Conservation (phyloP, 106 monocot species). For the Narthecium ossifragum region DNA sequence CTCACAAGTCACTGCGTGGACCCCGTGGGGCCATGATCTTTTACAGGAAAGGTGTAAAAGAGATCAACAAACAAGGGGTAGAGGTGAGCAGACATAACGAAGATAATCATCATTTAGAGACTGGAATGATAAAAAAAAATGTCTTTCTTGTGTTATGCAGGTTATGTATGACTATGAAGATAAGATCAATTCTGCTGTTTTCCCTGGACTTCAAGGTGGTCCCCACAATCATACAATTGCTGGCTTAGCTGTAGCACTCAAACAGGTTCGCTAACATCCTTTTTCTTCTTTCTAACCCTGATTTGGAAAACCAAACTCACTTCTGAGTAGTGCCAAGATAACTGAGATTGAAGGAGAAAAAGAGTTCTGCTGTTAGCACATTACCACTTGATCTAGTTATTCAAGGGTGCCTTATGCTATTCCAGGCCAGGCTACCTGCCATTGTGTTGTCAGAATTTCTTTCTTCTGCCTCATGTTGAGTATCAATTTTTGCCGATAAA, state of each 20-base stretch:
- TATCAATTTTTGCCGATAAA: too few species aligned
- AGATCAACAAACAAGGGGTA: slow-evolving; percentile 82
- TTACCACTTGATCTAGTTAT: too few species aligned
- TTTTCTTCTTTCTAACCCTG: slow-evolving; percentile 1
- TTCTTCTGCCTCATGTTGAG: not conserved
- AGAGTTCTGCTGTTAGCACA: too few species aligned
- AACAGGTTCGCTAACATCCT: slow-evolving; percentile 48
- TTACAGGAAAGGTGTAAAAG: slow-evolving; percentile 90
- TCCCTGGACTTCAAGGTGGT: slow-evolving; percentile 99
- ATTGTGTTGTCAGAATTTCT: too few species aligned
- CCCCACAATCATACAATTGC: slow-evolving; percentile 99
- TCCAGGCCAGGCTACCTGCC: too few species aligned
- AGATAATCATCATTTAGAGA: too few species aligned
- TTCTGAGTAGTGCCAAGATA: not conserved
- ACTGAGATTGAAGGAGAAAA: not conserved
- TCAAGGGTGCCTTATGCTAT: too few species aligned
- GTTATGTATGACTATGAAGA: slow-evolving; percentile 88
- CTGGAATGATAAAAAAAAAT: too few species aligned
- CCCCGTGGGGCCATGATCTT: slow-evolving; percentile 99
- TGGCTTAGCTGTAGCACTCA: slow-evolving; percentile 97
- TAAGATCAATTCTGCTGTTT: slow-evolving; percentile 96
- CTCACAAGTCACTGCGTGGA: slow-evolving; percentile 98
- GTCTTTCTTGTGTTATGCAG: slow-evolving; percentile 32
- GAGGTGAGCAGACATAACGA: slow-evolving; percentile 37
- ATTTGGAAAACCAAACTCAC: not conserved